phyloP scores from a whole-genome alignment of 129 eudicot species.

The Heracleum sosnowskyi region DNA sequence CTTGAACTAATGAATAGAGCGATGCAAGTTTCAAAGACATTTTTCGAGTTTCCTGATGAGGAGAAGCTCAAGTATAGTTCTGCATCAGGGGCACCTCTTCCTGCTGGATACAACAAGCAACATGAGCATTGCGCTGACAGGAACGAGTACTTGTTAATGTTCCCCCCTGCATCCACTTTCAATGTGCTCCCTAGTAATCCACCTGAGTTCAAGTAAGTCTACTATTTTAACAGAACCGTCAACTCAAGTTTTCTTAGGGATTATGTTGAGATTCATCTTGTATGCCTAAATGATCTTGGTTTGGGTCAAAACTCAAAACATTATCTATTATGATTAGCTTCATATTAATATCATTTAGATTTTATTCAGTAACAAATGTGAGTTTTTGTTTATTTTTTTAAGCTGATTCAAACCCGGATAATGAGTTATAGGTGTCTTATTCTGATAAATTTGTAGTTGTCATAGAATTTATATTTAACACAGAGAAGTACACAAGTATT shows the following conservation, averaged over 20 bases:
- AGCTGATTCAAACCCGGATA: not conserved
- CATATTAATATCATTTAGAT: too few species aligned
- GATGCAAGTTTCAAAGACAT: conserved; percentile 34
- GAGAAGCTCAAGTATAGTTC: conserved; percentile 39
- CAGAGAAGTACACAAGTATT: not conserved
- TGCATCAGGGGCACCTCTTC: conserved; percentile 16
- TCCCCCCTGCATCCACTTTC: not conserved
- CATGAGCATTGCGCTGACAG: not conserved
- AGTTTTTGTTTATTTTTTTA: not conserved
- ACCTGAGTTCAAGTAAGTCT: conserved; percentile 2
- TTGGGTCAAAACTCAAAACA: too few species aligned
- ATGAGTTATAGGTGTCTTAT: not conserved
- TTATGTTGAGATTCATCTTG: too few species aligned
- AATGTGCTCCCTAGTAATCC: not conserved
- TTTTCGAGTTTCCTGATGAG: conserved; percentile 27
- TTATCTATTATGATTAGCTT: too few species aligned
- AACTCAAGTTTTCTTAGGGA: too few species aligned
- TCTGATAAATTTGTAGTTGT: not conserved
- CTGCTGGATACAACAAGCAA: not conserved
- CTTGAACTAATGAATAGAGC: conserved; percentile 37
- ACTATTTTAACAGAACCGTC: not conserved
- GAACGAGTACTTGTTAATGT: not conserved
- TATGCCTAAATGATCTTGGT: too few species aligned
- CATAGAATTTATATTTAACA: not conserved
- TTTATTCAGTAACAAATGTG: not conserved